Conservation (phyloP, 768 basidiomycete genomes). For the Galerina sulciceps region DNA sequence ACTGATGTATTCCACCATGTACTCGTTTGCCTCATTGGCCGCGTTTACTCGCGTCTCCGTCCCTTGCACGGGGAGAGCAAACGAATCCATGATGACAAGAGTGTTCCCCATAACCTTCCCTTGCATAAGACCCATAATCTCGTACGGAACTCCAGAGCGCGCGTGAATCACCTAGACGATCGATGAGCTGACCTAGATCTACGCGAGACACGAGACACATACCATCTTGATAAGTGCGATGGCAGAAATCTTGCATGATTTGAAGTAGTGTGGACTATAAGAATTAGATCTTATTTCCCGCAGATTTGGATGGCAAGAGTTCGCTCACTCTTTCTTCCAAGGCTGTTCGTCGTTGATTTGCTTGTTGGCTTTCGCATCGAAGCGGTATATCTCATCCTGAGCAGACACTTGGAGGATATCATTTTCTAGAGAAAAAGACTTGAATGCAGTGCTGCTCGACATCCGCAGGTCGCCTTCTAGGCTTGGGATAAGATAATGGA, state of each 20-base stretch:
- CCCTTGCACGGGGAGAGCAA: slow-evolving; percentile 95
- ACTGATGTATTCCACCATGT: slow-evolving; percentile 94
- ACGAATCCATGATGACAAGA: slow-evolving; percentile 92
- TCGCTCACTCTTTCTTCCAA: slow-evolving; percentile 85
- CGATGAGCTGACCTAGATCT: background rate
- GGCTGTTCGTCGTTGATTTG: slow-evolving; percentile 70
- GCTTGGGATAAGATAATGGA: background rate
- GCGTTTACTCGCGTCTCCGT: slow-evolving; percentile 99
- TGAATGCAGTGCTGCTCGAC: slow-evolving; percentile 65
- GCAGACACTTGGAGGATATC: slow-evolving; percentile 71
- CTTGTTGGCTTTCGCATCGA: slow-evolving; percentile 70
- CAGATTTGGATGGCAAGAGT: background rate
- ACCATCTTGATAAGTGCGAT: slow-evolving; percentile 97
- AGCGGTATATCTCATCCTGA: slow-evolving; percentile 82
- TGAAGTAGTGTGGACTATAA: slow-evolving; percentile 77
- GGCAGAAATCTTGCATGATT: slow-evolving; percentile 92
- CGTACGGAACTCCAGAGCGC: slow-evolving; percentile 94
- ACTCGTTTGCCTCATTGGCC: slow-evolving; percentile 93
- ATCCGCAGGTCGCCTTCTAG: background rate
- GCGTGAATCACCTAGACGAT: slow-evolving; percentile 89
- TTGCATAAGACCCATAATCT: slow-evolving; percentile 99
- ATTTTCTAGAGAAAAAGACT: slow-evolving; percentile 76
- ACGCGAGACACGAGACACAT: slow-evolving; percentile 10
- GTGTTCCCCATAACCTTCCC: slow-evolving; percentile 86
- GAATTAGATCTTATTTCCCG: background rate